A percentile compares a stretch with the other conserved stretches of the same genome.
Conservation (phyloP, 306 rosid species). For the Prunus padus region DNA sequence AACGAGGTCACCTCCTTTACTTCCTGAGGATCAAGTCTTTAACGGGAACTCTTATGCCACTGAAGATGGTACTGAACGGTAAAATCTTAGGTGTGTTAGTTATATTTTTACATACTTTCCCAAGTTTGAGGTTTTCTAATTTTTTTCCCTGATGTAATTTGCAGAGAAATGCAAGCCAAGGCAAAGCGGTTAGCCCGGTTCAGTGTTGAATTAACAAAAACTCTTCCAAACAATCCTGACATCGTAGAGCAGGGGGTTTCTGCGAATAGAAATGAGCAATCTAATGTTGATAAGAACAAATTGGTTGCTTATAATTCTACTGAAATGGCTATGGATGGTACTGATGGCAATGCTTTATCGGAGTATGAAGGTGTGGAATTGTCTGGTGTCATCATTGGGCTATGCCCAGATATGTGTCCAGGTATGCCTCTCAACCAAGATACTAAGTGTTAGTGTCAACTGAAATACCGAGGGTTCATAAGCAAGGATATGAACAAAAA, state of each 20-base stretch:
- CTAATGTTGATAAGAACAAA: constrained; percentile 42
- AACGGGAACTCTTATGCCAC: constrained; percentile 43
- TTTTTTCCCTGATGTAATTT: constrained; percentile 19
- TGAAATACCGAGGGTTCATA: not conserved
- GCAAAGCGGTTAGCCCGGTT: constrained; percentile 94
- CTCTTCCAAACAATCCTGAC: constrained; percentile 44
- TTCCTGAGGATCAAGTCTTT: constrained; percentile 43
- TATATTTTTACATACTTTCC: constrained; percentile 18
- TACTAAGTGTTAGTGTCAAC: not conserved
- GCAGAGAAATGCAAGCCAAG: constrained; percentile 82
- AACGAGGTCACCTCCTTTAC: constrained; percentile 70
- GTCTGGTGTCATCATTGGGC: constrained; percentile 66
- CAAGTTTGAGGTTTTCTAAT: constrained; percentile 13
- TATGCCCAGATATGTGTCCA: constrained; percentile 97
- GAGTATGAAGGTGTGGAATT: constrained; percentile 56
- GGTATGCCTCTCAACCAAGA: constrained; percentile 50
- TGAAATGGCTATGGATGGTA: constrained; percentile 45
- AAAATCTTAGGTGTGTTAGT: constrained; percentile 28
- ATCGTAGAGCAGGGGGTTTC: constrained; percentile 41
- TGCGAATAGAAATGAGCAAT: constrained; percentile 35
- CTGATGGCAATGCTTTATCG: constrained; percentile 37
- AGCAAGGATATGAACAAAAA: not conserved
- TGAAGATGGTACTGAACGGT: constrained; percentile 74
- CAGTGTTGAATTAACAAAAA: constrained; percentile 69
- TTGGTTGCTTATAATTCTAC: constrained; percentile 33